Conservation (phyloP, 2,329 filamentous ascomycete genomes). For the Sarocladium brachiariae region DNA sequence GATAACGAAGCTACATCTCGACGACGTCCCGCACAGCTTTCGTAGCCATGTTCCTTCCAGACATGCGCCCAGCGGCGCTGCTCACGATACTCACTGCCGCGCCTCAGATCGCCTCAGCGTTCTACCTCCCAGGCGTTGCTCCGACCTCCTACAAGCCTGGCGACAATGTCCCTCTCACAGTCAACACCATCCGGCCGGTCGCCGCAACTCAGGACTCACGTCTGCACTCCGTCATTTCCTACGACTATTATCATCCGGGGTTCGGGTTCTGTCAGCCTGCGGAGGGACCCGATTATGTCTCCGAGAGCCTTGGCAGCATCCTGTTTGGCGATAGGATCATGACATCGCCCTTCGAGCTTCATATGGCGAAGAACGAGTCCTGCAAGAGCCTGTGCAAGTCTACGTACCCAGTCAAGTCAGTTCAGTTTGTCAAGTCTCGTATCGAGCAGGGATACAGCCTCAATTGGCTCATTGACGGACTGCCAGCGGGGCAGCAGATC, state of each 20-base stretch:
- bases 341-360: conserved; percentile 87
- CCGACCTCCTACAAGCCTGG: conserved; percentile 82
- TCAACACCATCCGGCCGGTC: conserved; percentile 87
- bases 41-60: conserved; percentile 37
- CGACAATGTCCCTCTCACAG: conserved; percentile 77
- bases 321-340: conserved; percentile 95
- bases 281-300: conserved; percentile 68
- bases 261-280: conserved; percentile 86
- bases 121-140: conserved; percentile 94
- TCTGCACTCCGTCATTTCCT: conserved; percentile 87
- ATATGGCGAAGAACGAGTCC: conserved; percentile 79
- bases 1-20: conserved; percentile 13
- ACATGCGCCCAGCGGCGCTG: conserved; percentile 42
- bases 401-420: conserved; percentile 56
- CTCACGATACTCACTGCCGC: conserved; percentile 41
- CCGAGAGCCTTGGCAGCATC: conserved; percentile 84
- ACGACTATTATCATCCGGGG: conserved; percentile 85
- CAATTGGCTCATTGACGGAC: conserved; percentile 92
- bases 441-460: conserved; percentile 84
- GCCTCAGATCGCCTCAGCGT: conserved; percentile 58
- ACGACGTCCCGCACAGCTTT: not conserved
- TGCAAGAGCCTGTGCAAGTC: conserved; percentile 75
- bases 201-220: conserved; percentile 70
- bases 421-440: conserved; percentile 73
- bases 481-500: conserved; percentile 82